Percentiles rank a stretch among this genome's conserved stretches.
Conservation (phyloP, 2,329 filamentous ascomycete genomes). For the Aspergillus fischeri region DNA sequence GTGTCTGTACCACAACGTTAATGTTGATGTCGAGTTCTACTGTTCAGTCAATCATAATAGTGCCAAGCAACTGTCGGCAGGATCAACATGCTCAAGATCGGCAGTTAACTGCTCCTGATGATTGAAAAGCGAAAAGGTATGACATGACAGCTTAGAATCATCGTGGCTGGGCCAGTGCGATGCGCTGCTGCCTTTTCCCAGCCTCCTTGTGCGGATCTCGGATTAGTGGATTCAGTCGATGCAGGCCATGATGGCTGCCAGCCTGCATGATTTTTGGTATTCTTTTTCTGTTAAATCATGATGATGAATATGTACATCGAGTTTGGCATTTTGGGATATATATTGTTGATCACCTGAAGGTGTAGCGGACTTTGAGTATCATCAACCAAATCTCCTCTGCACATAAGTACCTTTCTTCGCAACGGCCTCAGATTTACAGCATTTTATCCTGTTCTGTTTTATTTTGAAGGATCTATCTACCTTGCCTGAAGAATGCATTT, state of each 20-base stretch:
- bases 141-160: neutral
- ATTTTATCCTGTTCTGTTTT: neutral
- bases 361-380: neutral
- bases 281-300: neutral
- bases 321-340: neutral
- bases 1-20: neutral
- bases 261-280: neutral
- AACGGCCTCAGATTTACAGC: neutral
- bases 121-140: neutral
- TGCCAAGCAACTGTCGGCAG: neutral
- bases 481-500: conserved; percentile 27
- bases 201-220: neutral
- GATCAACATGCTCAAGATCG: neutral
- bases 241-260: neutral
- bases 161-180: conserved; percentile 2
- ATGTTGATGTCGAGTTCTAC: neutral
- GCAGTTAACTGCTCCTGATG: neutral
- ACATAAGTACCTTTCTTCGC: neutral
- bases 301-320: neutral
- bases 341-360: neutral
- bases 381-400: neutral
- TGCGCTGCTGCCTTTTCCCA: conserved; percentile 1
- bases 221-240: neutral
- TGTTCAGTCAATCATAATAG: neutral
- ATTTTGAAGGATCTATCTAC: conserved; percentile 1